Percentiles rank a stretch among this genome's conserved stretches.
Conservation (phyloP, 75 land plant genomes). For the Selaginella tamariscina region DNA sequence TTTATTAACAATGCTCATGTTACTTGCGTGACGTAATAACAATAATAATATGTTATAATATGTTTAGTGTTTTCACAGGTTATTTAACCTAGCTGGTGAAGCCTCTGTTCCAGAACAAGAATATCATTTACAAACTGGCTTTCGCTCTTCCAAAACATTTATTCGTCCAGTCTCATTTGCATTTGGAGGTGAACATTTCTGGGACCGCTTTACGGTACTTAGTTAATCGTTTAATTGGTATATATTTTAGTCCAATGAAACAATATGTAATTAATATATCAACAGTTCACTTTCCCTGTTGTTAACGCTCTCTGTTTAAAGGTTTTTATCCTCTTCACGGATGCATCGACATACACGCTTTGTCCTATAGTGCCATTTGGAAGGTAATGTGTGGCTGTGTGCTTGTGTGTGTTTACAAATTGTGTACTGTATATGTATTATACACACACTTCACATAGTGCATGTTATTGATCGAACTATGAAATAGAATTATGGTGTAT, state of each 20-base stretch:
- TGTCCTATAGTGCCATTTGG: conserved; percentile 93
- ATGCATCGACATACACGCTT: conserved; percentile 65
- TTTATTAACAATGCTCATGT: background rate
- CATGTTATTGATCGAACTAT: too few relatives aligned
- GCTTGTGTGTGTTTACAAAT: too few relatives aligned
- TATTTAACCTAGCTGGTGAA: conserved; percentile 70
- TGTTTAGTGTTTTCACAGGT: conserved; percentile 29
- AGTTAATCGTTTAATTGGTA: background rate
- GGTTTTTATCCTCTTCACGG: conserved; percentile 75
- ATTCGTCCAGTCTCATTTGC: conserved; percentile 81
- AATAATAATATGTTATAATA: too few relatives aligned
- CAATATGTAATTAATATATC: background rate
- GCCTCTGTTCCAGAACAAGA: conserved; percentile 78
- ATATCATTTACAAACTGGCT: conserved; percentile 65
- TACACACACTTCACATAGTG: too few relatives aligned
- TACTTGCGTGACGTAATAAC: background rate
- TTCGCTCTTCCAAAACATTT: conserved; percentile 34
- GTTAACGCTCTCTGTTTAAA: conserved; percentile 32
- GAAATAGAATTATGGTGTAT: too few relatives aligned
- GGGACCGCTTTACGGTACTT: conserved; percentile 93
- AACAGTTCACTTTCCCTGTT: too few relatives aligned
- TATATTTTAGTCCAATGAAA: too few relatives aligned
- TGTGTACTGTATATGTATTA: too few relatives aligned
- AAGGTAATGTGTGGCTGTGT: too few relatives aligned
- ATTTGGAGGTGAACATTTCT: conserved; percentile 92